Evolutionary conservation across 345 rosid species (phyloP), one percentile per base, ranked within the genome.

Genomic region (Stellera chamaejasme): DNA sequence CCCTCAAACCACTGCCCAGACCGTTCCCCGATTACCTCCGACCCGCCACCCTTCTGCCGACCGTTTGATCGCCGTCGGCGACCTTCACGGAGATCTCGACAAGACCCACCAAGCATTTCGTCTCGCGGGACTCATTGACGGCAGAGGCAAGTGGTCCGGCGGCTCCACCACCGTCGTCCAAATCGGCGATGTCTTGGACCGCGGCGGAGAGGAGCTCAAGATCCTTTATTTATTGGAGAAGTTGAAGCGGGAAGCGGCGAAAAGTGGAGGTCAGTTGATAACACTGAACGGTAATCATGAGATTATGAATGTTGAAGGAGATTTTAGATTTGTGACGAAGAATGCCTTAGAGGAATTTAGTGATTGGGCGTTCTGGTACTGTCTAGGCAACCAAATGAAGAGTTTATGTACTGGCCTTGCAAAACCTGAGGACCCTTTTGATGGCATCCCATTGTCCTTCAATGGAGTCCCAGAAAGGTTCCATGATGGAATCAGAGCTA

Each of bases 201-300:
- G 99, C 23, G 99, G 96, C 5, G 88, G 77, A 2, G 88, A 83
- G 3, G 99, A 89, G 81, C 59, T 93, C 25, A 86, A 75, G 73
- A 82, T 89, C 27, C 82, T 93, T 5, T 93, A 82, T 55, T 81
- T 82, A 32, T 48, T 89, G 27, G 99, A 93, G 82, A 89, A 77
- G 39, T 56, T 86, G 77, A 86, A 79, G 68, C 75, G 79, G 25
- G 84, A 84, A 69, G 97, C 97, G 0, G 75, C 55, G 62, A 79
- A 64, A 52, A 27, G 49, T 12, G 95, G 94, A 47, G 99, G 97
- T 46, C 63, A 76, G 56, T 0, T 93, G 27, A 60, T 93, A 47
- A 86, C 94, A 6, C 77, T 93, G 94, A 78, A 89, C 25, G 99
- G 99, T 1, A 93, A 93, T 55, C 99, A 93, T 62, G 99, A 92